These are phyloP conservation scores for Dendrobium officinale DNA, from an alignment of 106 monocot genomes.

Conservation along the genomic window DNA sequence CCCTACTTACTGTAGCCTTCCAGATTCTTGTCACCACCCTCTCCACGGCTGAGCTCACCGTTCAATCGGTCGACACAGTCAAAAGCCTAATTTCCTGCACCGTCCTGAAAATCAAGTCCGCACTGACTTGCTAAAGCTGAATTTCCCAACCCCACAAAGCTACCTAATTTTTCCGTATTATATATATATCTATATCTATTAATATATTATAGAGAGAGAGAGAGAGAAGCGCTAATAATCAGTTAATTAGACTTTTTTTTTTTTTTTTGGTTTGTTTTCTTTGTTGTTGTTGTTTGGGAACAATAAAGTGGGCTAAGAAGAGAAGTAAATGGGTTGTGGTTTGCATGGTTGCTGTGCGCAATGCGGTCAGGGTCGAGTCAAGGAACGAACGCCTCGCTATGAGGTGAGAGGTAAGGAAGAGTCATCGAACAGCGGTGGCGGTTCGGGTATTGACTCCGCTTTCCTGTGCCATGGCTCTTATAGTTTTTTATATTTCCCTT, in stretches of 20 bases:
- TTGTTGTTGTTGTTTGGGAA: no score
- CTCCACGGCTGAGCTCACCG: slow-evolving; percentile 43
- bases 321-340: no score
- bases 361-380: slow-evolving; percentile 18
- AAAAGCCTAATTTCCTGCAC: slow-evolving; percentile 66
- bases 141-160: no score
- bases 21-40: slow-evolving; percentile 69
- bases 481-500: not conserved
- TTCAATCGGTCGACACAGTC: slow-evolving; percentile 65
- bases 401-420: not conserved
- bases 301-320: no score
- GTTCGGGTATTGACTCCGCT: slow-evolving; percentile 79
- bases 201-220: no score
- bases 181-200: no score
- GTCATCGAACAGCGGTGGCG: slow-evolving; percentile 61
- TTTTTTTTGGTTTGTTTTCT: no score
- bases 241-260: no score
- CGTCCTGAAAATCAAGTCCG: slow-evolving; percentile 49
- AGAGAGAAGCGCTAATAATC: not conserved
- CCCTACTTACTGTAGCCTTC: slow-evolving; percentile 59
- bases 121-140: slow-evolving; percentile 9
- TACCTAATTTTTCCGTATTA: no score
- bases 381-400: slow-evolving; percentile 12
- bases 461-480: not conserved
- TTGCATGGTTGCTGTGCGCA: no score